Conservation (phyloP, 345 rosid genomes). For the Eucalyptus brandiana region DNA sequence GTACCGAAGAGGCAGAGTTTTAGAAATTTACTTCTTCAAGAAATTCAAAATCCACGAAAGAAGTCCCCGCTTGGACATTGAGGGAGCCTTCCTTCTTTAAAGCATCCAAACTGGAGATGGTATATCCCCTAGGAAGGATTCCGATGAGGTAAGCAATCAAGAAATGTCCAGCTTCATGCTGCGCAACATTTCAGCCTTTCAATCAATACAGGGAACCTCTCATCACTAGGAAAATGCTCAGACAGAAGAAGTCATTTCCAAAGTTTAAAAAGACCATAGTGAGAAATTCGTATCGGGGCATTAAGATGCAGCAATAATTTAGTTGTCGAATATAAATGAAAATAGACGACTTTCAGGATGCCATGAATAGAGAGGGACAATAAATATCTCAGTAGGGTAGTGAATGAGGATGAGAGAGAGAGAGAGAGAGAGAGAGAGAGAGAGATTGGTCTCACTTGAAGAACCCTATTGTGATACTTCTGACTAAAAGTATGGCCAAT, state of each 20-base stretch:
- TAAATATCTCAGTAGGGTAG: not conserved
- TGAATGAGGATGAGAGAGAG: not conserved
- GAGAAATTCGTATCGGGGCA: not conserved
- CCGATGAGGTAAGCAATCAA: conserved; percentile 79
- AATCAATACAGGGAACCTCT: not conserved
- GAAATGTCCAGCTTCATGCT: conserved; percentile 99
- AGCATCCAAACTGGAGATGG: conserved; percentile 71
- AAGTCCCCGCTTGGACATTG: conserved; percentile 87
- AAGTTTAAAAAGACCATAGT: not conserved
- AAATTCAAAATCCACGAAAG: conserved; percentile 85
- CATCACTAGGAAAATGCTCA: not conserved
- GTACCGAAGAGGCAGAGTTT: not conserved
- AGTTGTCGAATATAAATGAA: not conserved
- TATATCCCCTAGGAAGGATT: conserved; percentile 68
- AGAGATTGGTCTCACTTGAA: conserved; percentile 36
- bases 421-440: not conserved
- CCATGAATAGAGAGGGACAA: not conserved
- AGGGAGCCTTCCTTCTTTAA: conserved; percentile 83
- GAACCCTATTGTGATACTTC: conserved; percentile 72
- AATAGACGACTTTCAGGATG: not conserved
- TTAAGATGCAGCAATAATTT: not conserved
- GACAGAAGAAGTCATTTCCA: not conserved
- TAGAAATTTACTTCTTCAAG: conserved; percentile 55
- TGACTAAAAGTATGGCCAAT: conserved; percentile 69
- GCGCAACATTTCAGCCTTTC: not conserved